Conservation (phyloP, 768 basidiomycete species). For the Lactarius hatsudake region DNA sequence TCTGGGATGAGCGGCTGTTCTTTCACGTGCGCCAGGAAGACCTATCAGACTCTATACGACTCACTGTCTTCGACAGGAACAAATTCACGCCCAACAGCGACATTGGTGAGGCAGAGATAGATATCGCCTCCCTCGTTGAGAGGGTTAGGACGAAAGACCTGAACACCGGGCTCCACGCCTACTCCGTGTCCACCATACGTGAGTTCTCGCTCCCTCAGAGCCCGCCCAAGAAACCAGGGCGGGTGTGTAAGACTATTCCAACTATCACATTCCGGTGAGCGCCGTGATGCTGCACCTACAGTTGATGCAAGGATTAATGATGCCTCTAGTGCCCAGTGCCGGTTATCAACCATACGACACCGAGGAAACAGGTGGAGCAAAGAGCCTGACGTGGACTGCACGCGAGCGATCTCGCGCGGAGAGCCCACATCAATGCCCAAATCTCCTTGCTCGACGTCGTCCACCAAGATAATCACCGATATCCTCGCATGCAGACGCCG, state of each 20-base stretch:
- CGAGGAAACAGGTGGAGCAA: slow-evolving; percentile 88
- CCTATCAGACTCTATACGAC: slow-evolving; percentile 68
- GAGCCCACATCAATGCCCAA: no score
- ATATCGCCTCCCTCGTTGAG: slow-evolving; percentile 59
- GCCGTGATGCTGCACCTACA: neutral
- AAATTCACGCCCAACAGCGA: slow-evolving; percentile 86
- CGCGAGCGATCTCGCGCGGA: slow-evolving; percentile 70
- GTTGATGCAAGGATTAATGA: neutral
- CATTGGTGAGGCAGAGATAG: slow-evolving; percentile 74
- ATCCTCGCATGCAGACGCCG: no score
- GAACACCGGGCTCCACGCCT: slow-evolving; percentile 51
- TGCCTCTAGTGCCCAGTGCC: slow-evolving; percentile 49
- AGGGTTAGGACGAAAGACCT: no score
- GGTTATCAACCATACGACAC: slow-evolving; percentile 95
- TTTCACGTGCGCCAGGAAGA: slow-evolving; percentile 94
- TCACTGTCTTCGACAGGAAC: slow-evolving; percentile 94
- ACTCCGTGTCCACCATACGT: slow-evolving; percentile 58
- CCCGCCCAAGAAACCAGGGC: slow-evolving; percentile 50
- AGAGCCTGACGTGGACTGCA: slow-evolving; percentile 87
- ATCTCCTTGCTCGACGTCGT: slow-evolving; percentile 70
- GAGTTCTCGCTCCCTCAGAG: slow-evolving; percentile 65
- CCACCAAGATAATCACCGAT: slow-evolving; percentile 70
- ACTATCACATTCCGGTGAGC: slow-evolving; percentile 61
- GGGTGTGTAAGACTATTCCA: slow-evolving; percentile 74
- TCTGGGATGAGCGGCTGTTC: slow-evolving; percentile 91